phyloP scores from a whole-genome alignment of 345 rosid genomes.

The Euphorbia tirucalli region DNA sequence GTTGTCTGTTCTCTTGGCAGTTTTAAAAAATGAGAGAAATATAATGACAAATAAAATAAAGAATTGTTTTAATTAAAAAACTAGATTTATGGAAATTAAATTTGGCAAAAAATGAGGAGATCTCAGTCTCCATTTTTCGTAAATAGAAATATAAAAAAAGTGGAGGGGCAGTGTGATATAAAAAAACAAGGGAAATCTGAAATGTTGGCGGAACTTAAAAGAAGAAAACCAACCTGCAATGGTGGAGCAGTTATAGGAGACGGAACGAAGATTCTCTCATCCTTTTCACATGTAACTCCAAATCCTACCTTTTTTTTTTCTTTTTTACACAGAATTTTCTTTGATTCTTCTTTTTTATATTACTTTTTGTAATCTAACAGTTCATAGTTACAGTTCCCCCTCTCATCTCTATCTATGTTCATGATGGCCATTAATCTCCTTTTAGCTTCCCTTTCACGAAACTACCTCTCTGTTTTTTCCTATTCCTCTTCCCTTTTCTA shows the following conservation, averaged over 20 bases:
- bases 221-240: not conserved
- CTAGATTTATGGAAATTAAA: no score
- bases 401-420: not conserved
- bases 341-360: not conserved
- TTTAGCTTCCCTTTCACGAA: not conserved
- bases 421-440: not conserved
- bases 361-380: not conserved
- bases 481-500: not conserved
- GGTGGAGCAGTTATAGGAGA: not conserved
- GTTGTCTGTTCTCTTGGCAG: no score
- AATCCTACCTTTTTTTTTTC: not conserved
- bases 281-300: conserved; percentile 13
- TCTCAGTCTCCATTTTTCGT: no score
- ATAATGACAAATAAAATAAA: no score
- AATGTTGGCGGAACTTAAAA: not conserved
- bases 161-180: not conserved
- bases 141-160: no score
- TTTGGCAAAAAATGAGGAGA: no score
- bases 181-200: not conserved
- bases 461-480: not conserved
- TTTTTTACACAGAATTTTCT: not conserved
- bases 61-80: no score
- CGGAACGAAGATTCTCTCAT: conserved; percentile 1
- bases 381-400: not conserved
- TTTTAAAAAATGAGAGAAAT: no score